These are phyloP conservation scores for Penicillium sp. DNA, from an alignment of 2,329 filamentous ascomycete species.

Conservation along the genomic window DNA sequence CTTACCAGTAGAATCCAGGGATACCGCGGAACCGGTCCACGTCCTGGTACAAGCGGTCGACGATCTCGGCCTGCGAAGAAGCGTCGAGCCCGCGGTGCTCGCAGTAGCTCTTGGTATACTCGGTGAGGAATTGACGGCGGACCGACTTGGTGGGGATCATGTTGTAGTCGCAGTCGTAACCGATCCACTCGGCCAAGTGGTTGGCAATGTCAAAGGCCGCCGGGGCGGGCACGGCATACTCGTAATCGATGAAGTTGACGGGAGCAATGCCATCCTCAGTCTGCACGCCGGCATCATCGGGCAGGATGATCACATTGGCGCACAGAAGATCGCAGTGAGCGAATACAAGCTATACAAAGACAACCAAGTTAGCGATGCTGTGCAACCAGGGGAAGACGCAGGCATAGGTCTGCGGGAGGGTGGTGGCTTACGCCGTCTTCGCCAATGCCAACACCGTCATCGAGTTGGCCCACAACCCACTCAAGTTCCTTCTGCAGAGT, in stretches of 20 bases:
- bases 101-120: constrained; percentile 79
- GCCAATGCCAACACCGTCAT: constrained; percentile 75
- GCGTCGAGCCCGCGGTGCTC: constrained; percentile 44
- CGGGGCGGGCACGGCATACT: constrained; percentile 92
- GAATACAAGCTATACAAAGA: constrained; percentile 70
- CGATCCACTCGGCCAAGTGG: constrained; percentile 98
- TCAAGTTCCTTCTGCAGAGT: constrained; percentile 73
- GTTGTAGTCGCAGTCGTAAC: constrained; percentile 90
- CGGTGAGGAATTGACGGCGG: constrained; percentile 75
- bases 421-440: constrained; percentile 63
- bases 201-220: constrained; percentile 96
- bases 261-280: constrained; percentile 46
- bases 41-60: constrained; percentile 70
- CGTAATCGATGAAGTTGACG: constrained; percentile 95
- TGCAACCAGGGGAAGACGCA: neutral
- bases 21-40: constrained; percentile 86
- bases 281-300: constrained; percentile 33
- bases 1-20: constrained; percentile 75
- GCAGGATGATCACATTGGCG: constrained; percentile 90
- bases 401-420: neutral
- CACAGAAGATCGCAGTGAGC: constrained; percentile 94
- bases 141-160: constrained; percentile 77
- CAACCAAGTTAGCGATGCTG: neutral
- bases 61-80: constrained; percentile 60
- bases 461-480: constrained; percentile 68